Conservation (phyloP, 1,139 yeast species). For the Groenewaldozyma sp. region DNA sequence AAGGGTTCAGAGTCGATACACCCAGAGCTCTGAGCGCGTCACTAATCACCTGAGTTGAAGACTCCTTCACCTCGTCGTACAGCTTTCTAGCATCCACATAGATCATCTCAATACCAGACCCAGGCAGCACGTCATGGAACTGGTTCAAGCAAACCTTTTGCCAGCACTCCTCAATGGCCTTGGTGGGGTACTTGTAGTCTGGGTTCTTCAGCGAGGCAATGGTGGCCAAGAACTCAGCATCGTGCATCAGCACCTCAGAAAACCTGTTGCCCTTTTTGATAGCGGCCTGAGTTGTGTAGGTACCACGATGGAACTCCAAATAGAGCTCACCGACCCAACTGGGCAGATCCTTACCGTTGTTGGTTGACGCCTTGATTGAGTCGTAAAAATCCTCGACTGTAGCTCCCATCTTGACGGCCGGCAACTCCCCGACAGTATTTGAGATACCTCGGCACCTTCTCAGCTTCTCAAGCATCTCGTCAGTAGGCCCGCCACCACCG, state of each 20-base stretch:
- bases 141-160: constrained; percentile 83
- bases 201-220: constrained; percentile 49
- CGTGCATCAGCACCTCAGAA: constrained; percentile 73
- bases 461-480: constrained; percentile 85
- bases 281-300: constrained; percentile 87
- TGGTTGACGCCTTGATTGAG: constrained; percentile 49
- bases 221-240: constrained; percentile 75
- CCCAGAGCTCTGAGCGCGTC: constrained; percentile 43
- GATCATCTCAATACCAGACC: constrained; percentile 91
- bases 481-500: constrained; percentile 97
- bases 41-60: constrained; percentile 44
- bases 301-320: constrained; percentile 93
- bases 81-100: constrained; percentile 89
- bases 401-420: constrained; percentile 68
- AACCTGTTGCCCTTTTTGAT: constrained; percentile 73
- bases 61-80: constrained; percentile 47
- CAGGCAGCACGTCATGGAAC: constrained; percentile 95
- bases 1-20: constrained; percentile 15
- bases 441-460: constrained; percentile 85
- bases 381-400: constrained; percentile 76
- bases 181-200: constrained; percentile 59
- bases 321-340: constrained; percentile 92
- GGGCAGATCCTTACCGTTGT: constrained; percentile 60
- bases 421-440: constrained; percentile 68
- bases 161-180: constrained; percentile 66